Percentiles rank a stretch among this genome's conserved stretches.
Evolutionary conservation across 2,329 filamentous ascomycete species (phyloP).

Genomic region (Epichloe amarillans): DNA sequence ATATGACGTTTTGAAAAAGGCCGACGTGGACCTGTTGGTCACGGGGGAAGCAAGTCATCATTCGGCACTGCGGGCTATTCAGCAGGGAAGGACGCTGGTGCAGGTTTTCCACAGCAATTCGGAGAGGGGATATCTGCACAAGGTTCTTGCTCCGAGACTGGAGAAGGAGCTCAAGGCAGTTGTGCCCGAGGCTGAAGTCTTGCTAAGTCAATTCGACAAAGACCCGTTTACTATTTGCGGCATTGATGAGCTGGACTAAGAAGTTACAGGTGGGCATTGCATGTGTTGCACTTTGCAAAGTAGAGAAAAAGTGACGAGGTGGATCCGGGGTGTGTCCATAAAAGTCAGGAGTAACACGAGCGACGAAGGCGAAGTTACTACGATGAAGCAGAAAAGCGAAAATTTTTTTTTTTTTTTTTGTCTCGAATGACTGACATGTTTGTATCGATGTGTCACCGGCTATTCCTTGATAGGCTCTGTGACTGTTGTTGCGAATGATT

Average conservation of each 20-base stretch:
- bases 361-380: neutral
- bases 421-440: too few species aligned
- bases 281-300: neutral
- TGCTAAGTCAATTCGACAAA: constrained; percentile 65
- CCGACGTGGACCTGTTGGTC: constrained; percentile 67
- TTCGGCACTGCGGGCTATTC: constrained; percentile 73
- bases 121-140: constrained; percentile 64
- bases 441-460: neutral
- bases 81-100: constrained; percentile 70
- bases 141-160: constrained; percentile 56
- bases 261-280: neutral
- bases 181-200: constrained; percentile 41
- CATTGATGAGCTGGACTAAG: constrained; percentile 23
- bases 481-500: neutral
- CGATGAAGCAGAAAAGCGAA: too few species aligned
- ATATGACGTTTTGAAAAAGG: constrained; percentile 56
- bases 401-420: too few species aligned
- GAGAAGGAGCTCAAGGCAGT: constrained; percentile 41
- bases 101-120: constrained; percentile 89
- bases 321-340: neutral
- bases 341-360: neutral
- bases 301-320: neutral
- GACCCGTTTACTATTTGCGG: constrained; percentile 79
- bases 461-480: constrained; percentile 9
- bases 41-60: constrained; percentile 93